phyloP scores from a whole-genome alignment of 805 yeast genomes.

The Yamadazyma tumulicola region DNA sequence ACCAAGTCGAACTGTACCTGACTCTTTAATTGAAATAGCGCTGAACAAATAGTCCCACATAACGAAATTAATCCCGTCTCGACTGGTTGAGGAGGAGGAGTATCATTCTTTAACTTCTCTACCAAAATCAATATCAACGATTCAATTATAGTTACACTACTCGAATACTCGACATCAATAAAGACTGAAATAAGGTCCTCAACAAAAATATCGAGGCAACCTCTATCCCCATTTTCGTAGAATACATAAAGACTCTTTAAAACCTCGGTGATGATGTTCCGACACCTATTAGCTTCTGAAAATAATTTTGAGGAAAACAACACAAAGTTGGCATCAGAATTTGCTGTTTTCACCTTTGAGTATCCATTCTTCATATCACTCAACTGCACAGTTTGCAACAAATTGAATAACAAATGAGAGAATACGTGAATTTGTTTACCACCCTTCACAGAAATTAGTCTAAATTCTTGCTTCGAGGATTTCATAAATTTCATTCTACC shows the following conservation, averaged over 20 bases:
- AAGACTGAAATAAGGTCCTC: conserved; percentile 2
- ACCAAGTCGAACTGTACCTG: neutral
- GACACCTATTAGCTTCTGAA: neutral
- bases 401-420: conserved; percentile 4
- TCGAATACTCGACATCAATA: conserved; percentile 1
- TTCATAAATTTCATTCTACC: neutral
- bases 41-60: conserved; percentile 6
- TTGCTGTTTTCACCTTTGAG: neutral
- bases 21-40: neutral
- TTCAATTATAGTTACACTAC: neutral
- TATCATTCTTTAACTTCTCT: neutral
- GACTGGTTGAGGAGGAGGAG: conserved; percentile 1
- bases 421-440: conserved; percentile 1
- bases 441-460: neutral
- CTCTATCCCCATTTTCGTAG: conserved; percentile 1
- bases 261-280: neutral
- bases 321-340: neutral
- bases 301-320: neutral
- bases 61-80: conserved; percentile 7
- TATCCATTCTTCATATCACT: conserved; percentile 1
- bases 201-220: conserved; percentile 4
- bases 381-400: conserved; percentile 3
- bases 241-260: neutral
- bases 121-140: neutral
- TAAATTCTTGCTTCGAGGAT: conserved; percentile 3